Conservation (phyloP, 345 rosid genomes). For the Gossypium sturtianum region DNA sequence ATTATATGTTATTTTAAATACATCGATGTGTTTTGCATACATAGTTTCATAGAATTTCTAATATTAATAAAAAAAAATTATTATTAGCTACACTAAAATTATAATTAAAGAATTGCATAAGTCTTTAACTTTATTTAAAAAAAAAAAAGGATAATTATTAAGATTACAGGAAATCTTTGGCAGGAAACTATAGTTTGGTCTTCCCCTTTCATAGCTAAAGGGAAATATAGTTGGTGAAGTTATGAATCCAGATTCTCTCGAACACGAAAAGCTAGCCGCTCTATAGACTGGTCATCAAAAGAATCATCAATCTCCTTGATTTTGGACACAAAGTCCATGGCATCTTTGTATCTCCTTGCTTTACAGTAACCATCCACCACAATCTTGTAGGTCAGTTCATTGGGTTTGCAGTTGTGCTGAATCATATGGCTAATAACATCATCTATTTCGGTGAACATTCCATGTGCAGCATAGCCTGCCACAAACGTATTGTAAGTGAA, state of each 20-base stretch:
- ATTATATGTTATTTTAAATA: no score
- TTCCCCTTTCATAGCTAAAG: no score
- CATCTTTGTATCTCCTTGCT: conserved; percentile 58
- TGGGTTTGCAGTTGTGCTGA: conserved; percentile 61
- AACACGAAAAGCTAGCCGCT: conserved; percentile 54
- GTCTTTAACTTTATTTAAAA: no score
- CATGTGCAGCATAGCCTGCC: conserved; percentile 59
- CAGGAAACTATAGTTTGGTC: no score
- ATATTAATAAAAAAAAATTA: no score
- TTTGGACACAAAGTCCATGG: conserved; percentile 66
- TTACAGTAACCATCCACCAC: conserved; percentile 82
- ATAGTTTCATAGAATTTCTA: no score
- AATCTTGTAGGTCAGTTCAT: conserved; percentile 80
- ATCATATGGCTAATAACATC: conserved; percentile 69
- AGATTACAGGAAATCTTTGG: no score
- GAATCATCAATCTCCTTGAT: conserved; percentile 50
- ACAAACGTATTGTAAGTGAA: conserved; percentile 82
- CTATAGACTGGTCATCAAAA: conserved; percentile 44
- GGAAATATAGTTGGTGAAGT: not conserved
- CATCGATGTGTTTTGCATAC: no score
- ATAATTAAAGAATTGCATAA: no score
- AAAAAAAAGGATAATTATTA: no score
- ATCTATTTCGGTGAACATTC: conserved; percentile 57
- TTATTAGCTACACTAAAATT: no score
- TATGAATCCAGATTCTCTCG: conserved; percentile 44